These are phyloP conservation scores for Fusarium secorum DNA, from an alignment of 2,329 filamentous ascomycete genomes.

Conservation along the genomic window DNA sequence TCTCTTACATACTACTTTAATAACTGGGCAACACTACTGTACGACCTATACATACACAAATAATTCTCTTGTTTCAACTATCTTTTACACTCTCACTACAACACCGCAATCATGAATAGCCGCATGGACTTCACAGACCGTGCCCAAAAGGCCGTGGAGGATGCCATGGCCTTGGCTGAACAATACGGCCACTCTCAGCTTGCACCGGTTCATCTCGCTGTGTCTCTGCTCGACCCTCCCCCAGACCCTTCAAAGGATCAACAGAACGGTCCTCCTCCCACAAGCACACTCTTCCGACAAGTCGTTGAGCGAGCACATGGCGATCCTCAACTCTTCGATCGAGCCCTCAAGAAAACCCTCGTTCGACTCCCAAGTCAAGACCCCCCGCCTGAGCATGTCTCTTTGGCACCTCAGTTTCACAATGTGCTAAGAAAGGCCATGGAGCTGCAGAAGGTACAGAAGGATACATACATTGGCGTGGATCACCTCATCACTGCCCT, in stretches of 20 bases:
- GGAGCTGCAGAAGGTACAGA: conserved; percentile 95
- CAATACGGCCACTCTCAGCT: conserved; percentile 93
- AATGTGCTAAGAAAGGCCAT: conserved; percentile 84
- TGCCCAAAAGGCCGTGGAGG: conserved; percentile 87
- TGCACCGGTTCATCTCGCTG: conserved; percentile 87
- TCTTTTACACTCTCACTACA: conserved; percentile 6
- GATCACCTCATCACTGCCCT: conserved; percentile 92
- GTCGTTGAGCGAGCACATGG: conserved; percentile 94
- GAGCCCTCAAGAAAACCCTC: conserved; percentile 88
- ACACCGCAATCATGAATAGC: conserved; percentile 66
- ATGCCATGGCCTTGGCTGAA: conserved; percentile 86
- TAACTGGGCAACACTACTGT: conserved; percentile 19
- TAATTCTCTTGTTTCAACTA: conserved; percentile 9
- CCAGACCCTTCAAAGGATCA: conserved; percentile 82
- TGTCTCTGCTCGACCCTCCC: conserved; percentile 79
- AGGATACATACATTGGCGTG: conserved; percentile 92
- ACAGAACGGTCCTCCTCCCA: conserved; percentile 74
- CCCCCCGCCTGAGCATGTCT: conserved; percentile 88
- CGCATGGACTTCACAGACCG: conserved; percentile 93
- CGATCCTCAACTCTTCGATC: conserved; percentile 87
- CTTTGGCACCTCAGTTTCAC: conserved; percentile 81
- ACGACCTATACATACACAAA: neutral
- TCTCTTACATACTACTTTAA: conserved; percentile 2
- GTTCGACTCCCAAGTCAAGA: conserved; percentile 94
- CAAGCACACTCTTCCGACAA: conserved; percentile 87